Percentiles rank a stretch among this genome's conserved stretches.
These are phyloP conservation scores for Athelia psychrophila DNA, from an alignment of 1,284 basidiomycete genomes.

Conservation along the genomic window DNA sequence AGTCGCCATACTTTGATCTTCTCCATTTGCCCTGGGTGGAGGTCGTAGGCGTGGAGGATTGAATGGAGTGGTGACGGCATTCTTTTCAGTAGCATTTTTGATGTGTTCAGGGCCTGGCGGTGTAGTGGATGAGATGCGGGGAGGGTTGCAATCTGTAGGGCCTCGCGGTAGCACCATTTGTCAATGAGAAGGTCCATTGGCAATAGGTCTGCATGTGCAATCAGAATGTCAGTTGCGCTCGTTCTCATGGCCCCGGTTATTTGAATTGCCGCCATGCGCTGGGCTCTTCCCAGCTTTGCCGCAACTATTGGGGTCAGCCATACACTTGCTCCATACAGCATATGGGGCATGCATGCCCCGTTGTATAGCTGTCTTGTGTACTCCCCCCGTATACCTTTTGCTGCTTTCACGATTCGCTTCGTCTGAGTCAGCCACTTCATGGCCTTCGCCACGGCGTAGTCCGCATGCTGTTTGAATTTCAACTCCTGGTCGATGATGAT, in stretches of 20 bases:
- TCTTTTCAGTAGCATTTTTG: not conserved
- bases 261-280: slow-evolving; percentile 12
- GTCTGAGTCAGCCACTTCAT: slow-evolving; percentile 11
- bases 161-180: slow-evolving; percentile 5
- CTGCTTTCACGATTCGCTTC: slow-evolving; percentile 9
- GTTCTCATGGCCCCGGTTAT: slow-evolving; percentile 16
- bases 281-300: slow-evolving; percentile 6
- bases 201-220: slow-evolving; percentile 13
- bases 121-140: slow-evolving; percentile 7
- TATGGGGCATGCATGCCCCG: slow-evolving; percentile 17
- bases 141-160: slow-evolving; percentile 7
- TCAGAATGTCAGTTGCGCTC: slow-evolving; percentile 13
- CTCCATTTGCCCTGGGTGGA: not conserved
- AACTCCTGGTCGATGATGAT: slow-evolving; percentile 21
- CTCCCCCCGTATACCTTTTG: slow-evolving; percentile 5
- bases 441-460: slow-evolving; percentile 16
- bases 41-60: not conserved
- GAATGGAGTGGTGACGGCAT: not conserved
- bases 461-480: slow-evolving; percentile 16
- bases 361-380: slow-evolving; percentile 15
- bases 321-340: slow-evolving; percentile 24
- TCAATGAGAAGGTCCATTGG: slow-evolving; percentile 12
- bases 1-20: not conserved
- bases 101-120: not conserved
- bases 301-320: slow-evolving; percentile 16